These are phyloP conservation scores for Crotalaria pallida DNA, from an alignment of 306 rosid genomes.

Conservation along the genomic window DNA sequence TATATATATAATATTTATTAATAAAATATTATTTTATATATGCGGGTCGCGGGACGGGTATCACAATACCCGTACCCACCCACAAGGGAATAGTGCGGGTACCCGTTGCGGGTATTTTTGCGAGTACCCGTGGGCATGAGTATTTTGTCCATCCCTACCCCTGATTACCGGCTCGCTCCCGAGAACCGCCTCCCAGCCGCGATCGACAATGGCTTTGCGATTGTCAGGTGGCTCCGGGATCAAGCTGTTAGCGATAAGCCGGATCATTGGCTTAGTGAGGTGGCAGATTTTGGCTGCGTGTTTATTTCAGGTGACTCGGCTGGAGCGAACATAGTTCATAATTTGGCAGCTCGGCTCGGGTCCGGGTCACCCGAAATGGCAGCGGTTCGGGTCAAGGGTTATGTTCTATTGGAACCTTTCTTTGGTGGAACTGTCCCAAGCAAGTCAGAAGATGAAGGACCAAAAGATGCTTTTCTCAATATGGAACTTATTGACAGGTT, in stretches of 20 bases:
- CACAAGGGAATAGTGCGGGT: too few species aligned
- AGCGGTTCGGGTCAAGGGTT: slow-evolving; percentile 59
- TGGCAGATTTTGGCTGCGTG: slow-evolving; percentile 58
- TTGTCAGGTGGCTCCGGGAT: slow-evolving; percentile 64
- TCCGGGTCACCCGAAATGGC: slow-evolving; percentile 40
- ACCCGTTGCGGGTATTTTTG: too few species aligned
- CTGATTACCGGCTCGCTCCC: slow-evolving; percentile 78
- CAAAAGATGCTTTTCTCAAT: slow-evolving; percentile 76
- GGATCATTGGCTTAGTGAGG: slow-evolving; percentile 61
- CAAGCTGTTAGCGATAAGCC: slow-evolving; percentile 40
- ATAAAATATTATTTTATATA: too few species aligned
- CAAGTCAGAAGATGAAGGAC: slow-evolving; percentile 62
- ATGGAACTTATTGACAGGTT: slow-evolving; percentile 80
- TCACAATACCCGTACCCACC: too few species aligned
- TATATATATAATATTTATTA: too few species aligned
- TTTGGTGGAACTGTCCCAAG: slow-evolving; percentile 58
- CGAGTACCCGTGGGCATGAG: too few species aligned
- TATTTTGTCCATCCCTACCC: too few species aligned
- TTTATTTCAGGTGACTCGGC: slow-evolving; percentile 85
- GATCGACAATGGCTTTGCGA: slow-evolving; percentile 52
- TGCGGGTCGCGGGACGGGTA: too few species aligned
- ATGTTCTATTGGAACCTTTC: slow-evolving; percentile 69
- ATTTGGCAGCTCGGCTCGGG: slow-evolving; percentile 54
- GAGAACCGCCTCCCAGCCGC: slow-evolving; percentile 75
- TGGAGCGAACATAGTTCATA: slow-evolving; percentile 68